A percentile compares a stretch with the other conserved stretches of the same genome.
Evolutionary conservation across 495 filamentous ascomycete genomes (phyloP).

Genomic region (Aspergillus homomorphus): DNA sequence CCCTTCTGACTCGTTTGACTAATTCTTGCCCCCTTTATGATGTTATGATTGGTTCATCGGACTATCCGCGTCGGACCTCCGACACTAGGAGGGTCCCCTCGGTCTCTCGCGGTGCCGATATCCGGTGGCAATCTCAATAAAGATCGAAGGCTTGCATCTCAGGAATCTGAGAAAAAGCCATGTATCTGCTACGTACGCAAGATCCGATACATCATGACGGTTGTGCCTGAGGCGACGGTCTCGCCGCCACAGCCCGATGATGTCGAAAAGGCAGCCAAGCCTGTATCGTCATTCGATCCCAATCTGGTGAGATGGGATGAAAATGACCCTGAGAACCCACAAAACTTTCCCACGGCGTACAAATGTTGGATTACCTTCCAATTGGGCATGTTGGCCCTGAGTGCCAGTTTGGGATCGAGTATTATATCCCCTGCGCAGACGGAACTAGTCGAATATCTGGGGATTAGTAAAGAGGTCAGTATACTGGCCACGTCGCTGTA

Average conservation of each 20-base stretch:
- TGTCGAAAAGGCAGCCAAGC: neutral
- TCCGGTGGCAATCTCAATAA: neutral
- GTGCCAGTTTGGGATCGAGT: constrained; percentile 45
- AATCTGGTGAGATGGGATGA: constrained; percentile 11
- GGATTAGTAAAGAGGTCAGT: constrained; percentile 33
- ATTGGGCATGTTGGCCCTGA: constrained; percentile 49
- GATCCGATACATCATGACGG: neutral
- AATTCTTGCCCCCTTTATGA: neutral
- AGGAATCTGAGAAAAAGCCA: neutral
- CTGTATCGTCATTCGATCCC: neutral
- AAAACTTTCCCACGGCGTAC: constrained; percentile 42
- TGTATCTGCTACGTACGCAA: neutral
- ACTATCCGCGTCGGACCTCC: neutral
- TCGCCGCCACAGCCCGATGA: neutral
- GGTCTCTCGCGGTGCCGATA: neutral
- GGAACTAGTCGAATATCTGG: constrained; percentile 31
- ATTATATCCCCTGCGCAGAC: constrained; percentile 48
- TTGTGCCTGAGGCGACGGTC: neutral
- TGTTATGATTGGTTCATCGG: neutral
- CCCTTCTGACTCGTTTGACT: neutral
- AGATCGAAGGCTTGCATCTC: neutral
- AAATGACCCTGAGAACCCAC: constrained; percentile 36
- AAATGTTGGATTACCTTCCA: constrained; percentile 51
- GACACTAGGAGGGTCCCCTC: neutral
- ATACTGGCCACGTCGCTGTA: constrained; percentile 23